phyloP scores from a whole-genome alignment of 306 rosid genomes.

The Ochetophila trinervis region DNA sequence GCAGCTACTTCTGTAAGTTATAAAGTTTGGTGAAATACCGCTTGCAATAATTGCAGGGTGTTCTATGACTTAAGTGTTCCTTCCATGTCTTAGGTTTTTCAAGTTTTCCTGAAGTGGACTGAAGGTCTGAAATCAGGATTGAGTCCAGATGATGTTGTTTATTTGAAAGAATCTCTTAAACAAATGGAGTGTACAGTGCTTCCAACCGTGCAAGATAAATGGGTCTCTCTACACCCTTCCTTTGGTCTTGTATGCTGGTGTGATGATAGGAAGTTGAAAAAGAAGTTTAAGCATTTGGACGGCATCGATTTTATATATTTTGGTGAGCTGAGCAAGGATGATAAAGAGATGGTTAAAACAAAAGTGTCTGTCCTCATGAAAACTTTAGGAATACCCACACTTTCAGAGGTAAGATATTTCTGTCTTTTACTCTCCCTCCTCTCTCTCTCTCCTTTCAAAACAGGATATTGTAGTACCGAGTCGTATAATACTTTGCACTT shows the following conservation, averaged over 20 bases:
- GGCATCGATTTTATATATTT: slow-evolving; percentile 64
- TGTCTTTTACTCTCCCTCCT: neutral
- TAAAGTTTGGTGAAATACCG: slow-evolving; percentile 8
- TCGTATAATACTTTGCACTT: neutral
- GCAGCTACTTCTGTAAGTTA: slow-evolving; percentile 66
- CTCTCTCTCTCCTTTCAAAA: neutral
- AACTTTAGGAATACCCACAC: slow-evolving; percentile 73
- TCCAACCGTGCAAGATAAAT: slow-evolving; percentile 83
- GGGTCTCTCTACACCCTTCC: slow-evolving; percentile 89
- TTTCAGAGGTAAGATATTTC: slow-evolving; percentile 69
- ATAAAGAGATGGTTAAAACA: slow-evolving; percentile 40
- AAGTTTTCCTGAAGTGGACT: slow-evolving; percentile 73
- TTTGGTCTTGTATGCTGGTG: slow-evolving; percentile 84
- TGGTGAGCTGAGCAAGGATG: slow-evolving; percentile 48
- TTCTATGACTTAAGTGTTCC: slow-evolving; percentile 23
- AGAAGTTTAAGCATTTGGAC: slow-evolving; percentile 62
- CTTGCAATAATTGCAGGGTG: slow-evolving; percentile 16
- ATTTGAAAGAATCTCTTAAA: slow-evolving; percentile 62
- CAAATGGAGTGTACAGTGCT: slow-evolving; percentile 61
- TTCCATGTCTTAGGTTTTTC: slow-evolving; percentile 54
- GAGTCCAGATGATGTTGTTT: slow-evolving; percentile 48
- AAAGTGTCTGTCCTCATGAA: slow-evolving; percentile 63
- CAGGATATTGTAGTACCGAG: neutral
- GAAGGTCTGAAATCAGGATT: slow-evolving; percentile 69
- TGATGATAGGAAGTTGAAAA: slow-evolving; percentile 60